Percentiles rank a stretch among this genome's conserved stretches.
Evolutionary conservation across 1,284 basidiomycete genomes (phyloP).

Genomic region (Leccinum ponderosum): DNA sequence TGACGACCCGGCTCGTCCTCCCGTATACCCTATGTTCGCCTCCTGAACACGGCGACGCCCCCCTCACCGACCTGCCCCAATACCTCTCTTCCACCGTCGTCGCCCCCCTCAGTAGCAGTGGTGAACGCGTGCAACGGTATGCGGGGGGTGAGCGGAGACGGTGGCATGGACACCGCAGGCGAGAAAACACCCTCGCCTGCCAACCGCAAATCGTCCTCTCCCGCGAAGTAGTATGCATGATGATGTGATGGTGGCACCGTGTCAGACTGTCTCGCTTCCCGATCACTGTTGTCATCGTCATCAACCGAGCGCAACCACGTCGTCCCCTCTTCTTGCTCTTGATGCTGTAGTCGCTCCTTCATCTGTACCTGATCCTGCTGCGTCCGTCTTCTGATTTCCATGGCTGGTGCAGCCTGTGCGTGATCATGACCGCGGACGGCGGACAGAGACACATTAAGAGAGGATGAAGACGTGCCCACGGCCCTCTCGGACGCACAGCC

Average conservation of each 20-base stretch:
- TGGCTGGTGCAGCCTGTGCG: not conserved
- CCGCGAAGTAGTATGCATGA: conserved; percentile 53
- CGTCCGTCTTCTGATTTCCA: not conserved
- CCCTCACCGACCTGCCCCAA: conserved; percentile 13
- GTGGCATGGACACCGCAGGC: conserved; percentile 61
- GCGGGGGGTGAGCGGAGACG: conserved; percentile 49
- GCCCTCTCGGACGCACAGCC: not conserved
- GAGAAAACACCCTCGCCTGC: conserved; percentile 73
- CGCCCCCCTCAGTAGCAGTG: not conserved
- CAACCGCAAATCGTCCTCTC: conserved; percentile 53
- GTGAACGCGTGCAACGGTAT: conserved; percentile 5
- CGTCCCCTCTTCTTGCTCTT: not conserved
- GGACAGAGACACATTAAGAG: not conserved
- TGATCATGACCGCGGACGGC: not conserved
- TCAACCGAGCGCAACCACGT: not conserved
- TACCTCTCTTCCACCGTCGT: conserved; percentile 1
- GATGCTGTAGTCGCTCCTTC: not conserved
- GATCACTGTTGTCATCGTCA: not conserved
- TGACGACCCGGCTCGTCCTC: not conserved
- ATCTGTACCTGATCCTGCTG: not conserved
- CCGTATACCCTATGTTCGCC: conserved; percentile 14
- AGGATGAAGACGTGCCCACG: not conserved
- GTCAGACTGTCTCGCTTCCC: not conserved
- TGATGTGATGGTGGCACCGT: conserved; percentile 1
- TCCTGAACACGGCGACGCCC: conserved; percentile 16